These are phyloP conservation scores for Neurospora hispaniola DNA, from an alignment of 495 filamentous ascomycete species.

Conservation along the genomic window DNA sequence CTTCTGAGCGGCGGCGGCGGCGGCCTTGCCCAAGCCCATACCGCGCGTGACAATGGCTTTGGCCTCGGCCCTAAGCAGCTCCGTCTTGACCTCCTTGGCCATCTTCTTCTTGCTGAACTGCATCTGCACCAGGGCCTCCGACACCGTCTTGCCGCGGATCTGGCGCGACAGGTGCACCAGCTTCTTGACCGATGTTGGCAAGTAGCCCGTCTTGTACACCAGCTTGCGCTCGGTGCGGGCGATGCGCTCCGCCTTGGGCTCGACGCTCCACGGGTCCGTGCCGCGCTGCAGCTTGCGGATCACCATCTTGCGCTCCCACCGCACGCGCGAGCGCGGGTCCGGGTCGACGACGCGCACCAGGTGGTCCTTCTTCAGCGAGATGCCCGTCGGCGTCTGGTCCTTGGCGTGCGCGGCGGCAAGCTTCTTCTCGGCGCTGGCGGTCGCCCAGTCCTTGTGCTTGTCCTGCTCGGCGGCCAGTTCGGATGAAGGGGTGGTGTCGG, in stretches of 20 bases:
- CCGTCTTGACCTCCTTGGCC: conserved; percentile 64
- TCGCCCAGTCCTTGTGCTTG: conserved; percentile 10
- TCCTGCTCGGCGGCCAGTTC: conserved; percentile 14
- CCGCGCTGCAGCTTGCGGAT: conserved; percentile 50
- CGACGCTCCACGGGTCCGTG: conserved; percentile 45
- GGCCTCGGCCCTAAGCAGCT: conserved; percentile 68
- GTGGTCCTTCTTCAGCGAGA: conserved; percentile 28
- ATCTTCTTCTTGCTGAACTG: conserved; percentile 89
- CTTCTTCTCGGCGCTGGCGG: neutral
- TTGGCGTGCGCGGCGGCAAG: neutral
- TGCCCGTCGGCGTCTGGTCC: neutral
- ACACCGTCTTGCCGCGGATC: conserved; percentile 82
- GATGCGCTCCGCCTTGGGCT: conserved; percentile 52
- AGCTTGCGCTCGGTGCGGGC: conserved; percentile 64
- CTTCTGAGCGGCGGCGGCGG: neutral
- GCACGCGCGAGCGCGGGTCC: conserved; percentile 48
- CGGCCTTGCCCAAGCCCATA: conserved; percentile 64
- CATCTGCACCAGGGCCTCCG: conserved; percentile 93
- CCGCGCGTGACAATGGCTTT: conserved; percentile 63
- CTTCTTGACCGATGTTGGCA: conserved; percentile 85
- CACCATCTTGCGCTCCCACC: conserved; percentile 77
- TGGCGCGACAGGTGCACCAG: conserved; percentile 71
- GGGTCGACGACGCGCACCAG: conserved; percentile 57
- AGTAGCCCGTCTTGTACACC: conserved; percentile 47
- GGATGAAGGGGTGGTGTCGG: neutral